These are phyloP conservation scores for Lodderomyces pseudojiufengensis DNA, from an alignment of 1,139 yeast genomes.

Conservation along the genomic window DNA sequence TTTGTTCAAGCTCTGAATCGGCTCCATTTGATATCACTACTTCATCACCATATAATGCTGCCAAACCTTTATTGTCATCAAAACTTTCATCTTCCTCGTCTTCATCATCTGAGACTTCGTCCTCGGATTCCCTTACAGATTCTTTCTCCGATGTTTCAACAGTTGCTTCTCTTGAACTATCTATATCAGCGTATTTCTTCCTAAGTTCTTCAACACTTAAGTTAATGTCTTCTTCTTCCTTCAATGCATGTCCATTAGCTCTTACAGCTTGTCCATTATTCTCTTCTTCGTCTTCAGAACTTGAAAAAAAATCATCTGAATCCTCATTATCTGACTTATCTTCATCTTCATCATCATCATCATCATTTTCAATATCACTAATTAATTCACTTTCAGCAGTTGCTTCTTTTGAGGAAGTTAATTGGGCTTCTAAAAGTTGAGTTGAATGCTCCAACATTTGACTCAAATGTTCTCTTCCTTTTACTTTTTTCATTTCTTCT, in stretches of 20 bases:
- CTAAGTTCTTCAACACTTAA: constrained; percentile 64
- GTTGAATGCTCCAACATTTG: constrained; percentile 91
- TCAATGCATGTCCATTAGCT: constrained; percentile 6
- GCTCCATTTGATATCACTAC: constrained; percentile 4
- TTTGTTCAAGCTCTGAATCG: constrained; percentile 31
- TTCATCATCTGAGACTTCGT: constrained; percentile 17
- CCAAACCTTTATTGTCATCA: constrained; percentile 25
- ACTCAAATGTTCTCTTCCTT: constrained; percentile 84
- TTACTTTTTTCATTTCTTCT: constrained; percentile 66
- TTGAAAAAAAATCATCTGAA: constrained; percentile 19
- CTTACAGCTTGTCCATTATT: constrained; percentile 3
- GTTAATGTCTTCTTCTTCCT: constrained; percentile 44
- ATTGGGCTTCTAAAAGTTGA: constrained; percentile 81
- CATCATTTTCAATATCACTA: constrained; percentile 16
- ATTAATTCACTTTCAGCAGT: constrained; percentile 16
- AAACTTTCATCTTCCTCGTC: constrained; percentile 1
- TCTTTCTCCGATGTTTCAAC: constrained; percentile 12
- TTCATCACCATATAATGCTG: constrained; percentile 30
- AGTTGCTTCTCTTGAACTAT: constrained; percentile 18
- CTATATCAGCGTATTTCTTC: constrained; percentile 58
- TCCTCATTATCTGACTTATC: constrained; percentile 19
- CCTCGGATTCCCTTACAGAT: constrained; percentile 4
- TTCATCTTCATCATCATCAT: constrained; percentile 20
- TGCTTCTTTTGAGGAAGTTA: constrained; percentile 36
- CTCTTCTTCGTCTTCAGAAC: constrained; percentile 27